A percentile compares a stretch with the other conserved stretches of the same genome.
Evolutionary conservation across 345 rosid genomes (phyloP).

Genomic region (Moringa oleifera): DNA sequence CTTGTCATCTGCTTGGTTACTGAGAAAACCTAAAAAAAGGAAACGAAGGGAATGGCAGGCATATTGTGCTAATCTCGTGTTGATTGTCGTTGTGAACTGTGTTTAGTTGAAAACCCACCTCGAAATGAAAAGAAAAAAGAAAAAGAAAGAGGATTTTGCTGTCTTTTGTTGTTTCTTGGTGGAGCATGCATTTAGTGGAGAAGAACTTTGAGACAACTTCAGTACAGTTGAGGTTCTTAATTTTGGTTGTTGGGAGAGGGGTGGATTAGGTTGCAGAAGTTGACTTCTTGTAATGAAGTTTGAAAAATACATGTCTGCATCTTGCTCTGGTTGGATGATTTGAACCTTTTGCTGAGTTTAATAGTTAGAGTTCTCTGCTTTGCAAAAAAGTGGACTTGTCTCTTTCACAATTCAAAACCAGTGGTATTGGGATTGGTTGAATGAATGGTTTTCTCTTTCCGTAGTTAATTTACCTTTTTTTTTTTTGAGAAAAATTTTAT

Average conservation of each 20-base stretch:
- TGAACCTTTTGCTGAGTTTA: no score
- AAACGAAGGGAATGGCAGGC: no score
- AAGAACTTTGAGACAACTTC: not conserved
- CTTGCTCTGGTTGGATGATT: not conserved
- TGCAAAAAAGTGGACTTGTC: not conserved
- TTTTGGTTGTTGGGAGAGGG: not conserved
- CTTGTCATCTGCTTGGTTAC: not conserved
- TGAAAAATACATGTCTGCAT: not conserved
- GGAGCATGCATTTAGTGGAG: not conserved
- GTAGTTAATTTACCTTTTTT: not conserved
- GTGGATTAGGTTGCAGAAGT: no score
- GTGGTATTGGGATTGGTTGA: not conserved
- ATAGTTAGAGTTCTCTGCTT: no score
- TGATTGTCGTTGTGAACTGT: not conserved
- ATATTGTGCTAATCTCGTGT: not conserved
- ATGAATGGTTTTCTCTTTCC: not conserved
- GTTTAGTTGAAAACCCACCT: not conserved
- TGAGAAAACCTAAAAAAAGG: not conserved
- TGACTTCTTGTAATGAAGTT: no score
- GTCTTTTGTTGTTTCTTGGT: not conserved
- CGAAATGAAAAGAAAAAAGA: not conserved
- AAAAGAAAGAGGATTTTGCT: not conserved
- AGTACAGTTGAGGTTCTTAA: not conserved
- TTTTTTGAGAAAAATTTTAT: not conserved
- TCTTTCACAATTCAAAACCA: not conserved